Percentiles rank a stretch among this genome's conserved stretches.
phyloP scores from a whole-genome alignment of 148 eudicot species.

The Beta vulgaris region DNA sequence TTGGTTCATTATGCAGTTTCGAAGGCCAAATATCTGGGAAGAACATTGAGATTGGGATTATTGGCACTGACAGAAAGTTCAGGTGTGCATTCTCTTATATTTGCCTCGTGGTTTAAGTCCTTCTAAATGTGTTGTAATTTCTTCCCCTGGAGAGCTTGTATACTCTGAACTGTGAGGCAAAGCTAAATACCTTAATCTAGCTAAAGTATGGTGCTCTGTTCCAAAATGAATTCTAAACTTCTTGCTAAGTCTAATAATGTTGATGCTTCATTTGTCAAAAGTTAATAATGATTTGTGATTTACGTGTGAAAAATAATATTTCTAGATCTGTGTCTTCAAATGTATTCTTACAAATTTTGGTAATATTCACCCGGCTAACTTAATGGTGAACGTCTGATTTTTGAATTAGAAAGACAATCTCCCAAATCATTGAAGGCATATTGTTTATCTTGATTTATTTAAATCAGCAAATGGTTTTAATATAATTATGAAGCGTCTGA shows the following conservation, averaged over 20 bases:
- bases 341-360: background rate
- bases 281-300: background rate
- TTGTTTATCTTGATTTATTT: background rate
- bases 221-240: background rate
- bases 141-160: background rate
- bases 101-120: background rate
- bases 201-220: background rate
- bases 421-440: background rate
- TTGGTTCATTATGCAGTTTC: conserved; percentile 58
- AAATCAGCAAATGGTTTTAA: too few species aligned
- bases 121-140: background rate
- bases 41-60: conserved; percentile 94
- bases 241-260: background rate
- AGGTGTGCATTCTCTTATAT: conserved; percentile 41
- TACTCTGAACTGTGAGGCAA: background rate
- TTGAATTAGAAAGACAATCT: background rate
- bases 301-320: too few species aligned
- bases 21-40: conserved; percentile 94
- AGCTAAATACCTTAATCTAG: background rate
- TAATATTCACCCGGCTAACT: background rate
- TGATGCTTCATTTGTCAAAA: background rate
- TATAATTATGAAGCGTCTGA: too few species aligned
- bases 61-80: conserved; percentile 73
- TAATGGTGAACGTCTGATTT: background rate
- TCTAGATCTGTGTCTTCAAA: too few species aligned